Evolutionary conservation across 2,329 filamentous ascomycete genomes (phyloP), one percentile per base, ranked within the genome.

Genomic region (Aurifilum marmelostoma): DNA sequence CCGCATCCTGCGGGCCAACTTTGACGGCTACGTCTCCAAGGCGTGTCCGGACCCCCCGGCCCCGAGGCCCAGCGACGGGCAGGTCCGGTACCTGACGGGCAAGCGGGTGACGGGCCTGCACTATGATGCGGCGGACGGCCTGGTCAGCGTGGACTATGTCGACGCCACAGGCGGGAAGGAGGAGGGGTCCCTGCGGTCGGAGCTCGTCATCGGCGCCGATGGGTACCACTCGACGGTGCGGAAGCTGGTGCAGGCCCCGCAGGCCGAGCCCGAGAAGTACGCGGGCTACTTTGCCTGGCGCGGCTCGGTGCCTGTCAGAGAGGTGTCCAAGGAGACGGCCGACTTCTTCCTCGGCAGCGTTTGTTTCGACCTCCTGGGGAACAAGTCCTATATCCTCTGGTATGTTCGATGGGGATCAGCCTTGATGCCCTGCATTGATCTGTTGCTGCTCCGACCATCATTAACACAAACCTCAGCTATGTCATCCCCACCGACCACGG

Each of bases 401-500:
- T 76, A 65, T 59, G 72, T 66, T 54, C n/a, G n/a, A n/a, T n/a
- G n/a, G n/a, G 16, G 56, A n/a, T 6, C 24, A 29, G 16, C 2
- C 32, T 18, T 18, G 56, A 37, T 37, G 29, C 56, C 7, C 18
- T 34, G 16, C 18, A 12, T 16, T 14, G n/a, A 54, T 54, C n/a
- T n/a, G n/a, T n/a, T n/a, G n/a, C n/a, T n/a, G n/a, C n/a, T n/a
- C n/a, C n/a, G n/a, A n/a, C n/a, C n/a, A n/a, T n/a, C n/a, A 37
- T 8, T 41, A 14, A 61, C 14, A n/a, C 11, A 2, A 5, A 1
- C 12, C 12, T 6, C 11, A 75, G 74, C 18, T 84, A 84, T 71
- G 73, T 80, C 6, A 83, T 85, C n/a, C 83, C 83, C 0, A 80
- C 80, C 1, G 75, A 78, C 18, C 74, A 80, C 37, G 82, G 82